Conservation (phyloP, 2,329 filamentous ascomycete genomes). For the Aureobasidium sp. region DNA sequence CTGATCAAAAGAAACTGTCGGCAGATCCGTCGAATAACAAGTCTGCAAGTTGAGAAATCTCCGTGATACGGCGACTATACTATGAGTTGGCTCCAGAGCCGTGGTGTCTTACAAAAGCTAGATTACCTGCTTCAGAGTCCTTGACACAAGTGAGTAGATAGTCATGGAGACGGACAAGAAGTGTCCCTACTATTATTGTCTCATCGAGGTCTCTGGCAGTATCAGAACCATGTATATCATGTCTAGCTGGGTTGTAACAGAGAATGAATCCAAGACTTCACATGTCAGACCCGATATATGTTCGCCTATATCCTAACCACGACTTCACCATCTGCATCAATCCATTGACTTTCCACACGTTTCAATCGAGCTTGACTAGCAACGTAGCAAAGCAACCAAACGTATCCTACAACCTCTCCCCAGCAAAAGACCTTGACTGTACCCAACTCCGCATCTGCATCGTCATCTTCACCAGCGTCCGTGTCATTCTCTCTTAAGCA, state of each 20-base stretch:
- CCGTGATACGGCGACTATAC: neutral
- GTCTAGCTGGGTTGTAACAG: neutral
- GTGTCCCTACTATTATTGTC: too few relatives aligned
- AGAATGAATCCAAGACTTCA: neutral
- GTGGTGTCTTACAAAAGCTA: too few relatives aligned
- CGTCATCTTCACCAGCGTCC: neutral
- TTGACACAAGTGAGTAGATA: neutral
- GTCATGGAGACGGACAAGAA: neutral
- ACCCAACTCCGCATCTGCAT: slow-evolving; percentile 23
- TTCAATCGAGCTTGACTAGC: slow-evolving; percentile 59
- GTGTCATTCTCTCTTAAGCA: slow-evolving; percentile 34
- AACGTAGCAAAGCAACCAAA: slow-evolving; percentile 68
- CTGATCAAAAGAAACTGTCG: too few relatives aligned
- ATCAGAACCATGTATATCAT: too few relatives aligned
- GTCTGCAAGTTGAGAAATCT: neutral
- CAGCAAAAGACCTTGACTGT: slow-evolving; percentile 66
- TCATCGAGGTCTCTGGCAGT: too few relatives aligned
- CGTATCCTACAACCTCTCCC: slow-evolving; percentile 63
- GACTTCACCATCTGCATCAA: slow-evolving; percentile 53
- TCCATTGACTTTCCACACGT: slow-evolving; percentile 55
- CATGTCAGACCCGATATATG: neutral
- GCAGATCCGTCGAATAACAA: neutral
- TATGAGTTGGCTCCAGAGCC: too few relatives aligned
- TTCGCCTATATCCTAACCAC: slow-evolving; percentile 42
- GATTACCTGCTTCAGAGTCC: too few relatives aligned